Base-by-base conservation (phyloP, 2,329 filamentous ascomycete genomes). In the Aureobasidium vineae region DNA sequence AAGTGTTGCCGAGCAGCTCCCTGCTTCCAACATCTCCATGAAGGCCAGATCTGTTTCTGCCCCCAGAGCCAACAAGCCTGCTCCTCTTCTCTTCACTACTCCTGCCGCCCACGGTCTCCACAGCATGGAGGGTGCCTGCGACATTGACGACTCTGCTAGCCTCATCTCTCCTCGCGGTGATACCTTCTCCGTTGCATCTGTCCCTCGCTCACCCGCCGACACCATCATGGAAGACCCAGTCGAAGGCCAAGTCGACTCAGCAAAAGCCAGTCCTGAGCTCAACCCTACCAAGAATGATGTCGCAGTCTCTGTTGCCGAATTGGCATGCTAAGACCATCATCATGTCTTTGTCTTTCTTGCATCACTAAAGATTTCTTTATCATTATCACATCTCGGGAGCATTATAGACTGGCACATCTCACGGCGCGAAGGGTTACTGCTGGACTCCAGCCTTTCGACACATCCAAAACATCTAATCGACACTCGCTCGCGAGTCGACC, bases 241-340 rank as follows among this genome's bases (percentile, higher is more conserved):
- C n/a, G 63, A 65, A 33, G 11, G 5, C 13, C 41, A 50, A 13
- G 23, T 65, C 52, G 64, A 66, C 54, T 66, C 64, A 2, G 64
- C 64, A 21, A 66, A 60, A 36, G 54, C 52, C 28, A 66, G 63
- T 36, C 63, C 63, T 19, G 50, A 57, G 7, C 63, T 65, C 53
- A 40, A 26, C 11, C 40, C 63, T 13, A 50, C 19, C 13, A 65
- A 56, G 43, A 16, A 28, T 13, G 33, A 47, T 26, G 16, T 38
- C 5, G 47, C 38, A 15, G 61, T 64, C 6, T 1, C 38, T 4
- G 50, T 45, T 31, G 49, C 23, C 16, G 61, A 64, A 23, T 61
- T 61, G 45, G 5, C 33, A 49, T 61, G 57, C 28, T 61, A 47
- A 61, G 57, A 28, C 19, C 10, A 31, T 23, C 26, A 1, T 36